Conservation (phyloP, 306 rosid genomes). For the Sophora flavescens region DNA sequence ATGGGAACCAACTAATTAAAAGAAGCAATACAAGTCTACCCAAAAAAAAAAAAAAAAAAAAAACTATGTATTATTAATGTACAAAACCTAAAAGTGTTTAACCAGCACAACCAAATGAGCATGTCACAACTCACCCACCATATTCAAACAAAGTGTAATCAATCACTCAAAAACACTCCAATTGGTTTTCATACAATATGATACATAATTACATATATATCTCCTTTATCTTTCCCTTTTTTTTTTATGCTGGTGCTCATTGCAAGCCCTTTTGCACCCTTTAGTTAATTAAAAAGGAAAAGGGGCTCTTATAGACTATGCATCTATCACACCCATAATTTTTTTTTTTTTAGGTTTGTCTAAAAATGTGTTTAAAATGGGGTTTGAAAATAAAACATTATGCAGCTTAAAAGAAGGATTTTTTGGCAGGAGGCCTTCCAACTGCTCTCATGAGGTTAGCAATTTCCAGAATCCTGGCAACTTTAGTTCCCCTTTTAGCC, state of each 20-base stretch:
- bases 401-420: slow-evolving; percentile 71
- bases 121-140: slow-evolving; percentile 41
- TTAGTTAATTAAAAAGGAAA: slow-evolving; percentile 42
- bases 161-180: slow-evolving; percentile 55
- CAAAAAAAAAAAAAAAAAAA: neutral
- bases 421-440: slow-evolving; percentile 88
- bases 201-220: slow-evolving; percentile 35
- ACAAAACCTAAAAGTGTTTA: slow-evolving; percentile 47
- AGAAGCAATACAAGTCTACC: slow-evolving; percentile 11
- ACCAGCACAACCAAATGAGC: slow-evolving; percentile 38
- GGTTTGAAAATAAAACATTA: neutral
- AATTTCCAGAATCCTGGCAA: slow-evolving; percentile 77
- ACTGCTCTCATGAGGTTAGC: slow-evolving; percentile 89
- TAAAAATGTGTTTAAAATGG: slow-evolving; percentile 14
- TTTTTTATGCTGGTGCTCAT: slow-evolving; percentile 43
- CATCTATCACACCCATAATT: slow-evolving; percentile 36
- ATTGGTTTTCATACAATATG: slow-evolving; percentile 39
- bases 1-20: slow-evolving; percentile 31
- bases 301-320: slow-evolving; percentile 46
- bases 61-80: slow-evolving; percentile 42
- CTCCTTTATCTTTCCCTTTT: slow-evolving; percentile 24
- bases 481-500: slow-evolving; percentile 92
- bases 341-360: slow-evolving; percentile 16
- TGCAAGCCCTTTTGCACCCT: slow-evolving; percentile 44
- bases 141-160: slow-evolving; percentile 49